A percentile compares a stretch with the other conserved stretches of the same genome.
Evolutionary conservation across 257 asterid genomes (phyloP).

Genomic region (Ligustrum vulgare): DNA sequence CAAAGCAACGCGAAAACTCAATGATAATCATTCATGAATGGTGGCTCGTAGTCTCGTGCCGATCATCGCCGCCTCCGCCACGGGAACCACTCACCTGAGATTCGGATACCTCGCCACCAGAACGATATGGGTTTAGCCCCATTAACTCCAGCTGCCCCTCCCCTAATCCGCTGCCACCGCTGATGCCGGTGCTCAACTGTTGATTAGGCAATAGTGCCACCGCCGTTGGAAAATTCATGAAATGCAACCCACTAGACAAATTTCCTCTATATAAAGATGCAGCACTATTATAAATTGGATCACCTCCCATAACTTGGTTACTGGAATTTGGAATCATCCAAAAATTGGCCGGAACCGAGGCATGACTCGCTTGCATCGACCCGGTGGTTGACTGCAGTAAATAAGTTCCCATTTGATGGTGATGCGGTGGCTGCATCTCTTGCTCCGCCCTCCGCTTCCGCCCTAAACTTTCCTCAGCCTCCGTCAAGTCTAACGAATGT

Average conservation of each 20-base stretch:
- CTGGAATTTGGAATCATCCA: slow-evolving; percentile 88
- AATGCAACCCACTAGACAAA: slow-evolving; percentile 81
- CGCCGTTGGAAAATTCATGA: slow-evolving; percentile 84
- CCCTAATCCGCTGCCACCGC: slow-evolving; percentile 44
- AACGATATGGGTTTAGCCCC: slow-evolving; percentile 58
- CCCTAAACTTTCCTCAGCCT: slow-evolving; percentile 51
- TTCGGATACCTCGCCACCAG: slow-evolving; percentile 56
- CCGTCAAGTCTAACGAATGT: slow-evolving; percentile 45
- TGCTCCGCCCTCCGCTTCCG: slow-evolving; percentile 68
- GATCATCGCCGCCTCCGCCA: slow-evolving; percentile 58
- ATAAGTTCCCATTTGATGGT: slow-evolving; percentile 74
- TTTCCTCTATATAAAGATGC: slow-evolving; percentile 72
- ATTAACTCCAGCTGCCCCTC: slow-evolving; percentile 68
- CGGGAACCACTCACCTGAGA: slow-evolving; percentile 83
- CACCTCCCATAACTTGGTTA: slow-evolving; percentile 68
- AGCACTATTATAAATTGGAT: slow-evolving; percentile 56
- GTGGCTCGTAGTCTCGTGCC: slow-evolving; percentile 69
- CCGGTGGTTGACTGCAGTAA: slow-evolving; percentile 69
- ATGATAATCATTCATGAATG: slow-evolving; percentile 49
- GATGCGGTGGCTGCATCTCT: slow-evolving; percentile 47
- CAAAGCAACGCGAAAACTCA: slow-evolving; percentile 15
- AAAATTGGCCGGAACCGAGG: slow-evolving; percentile 79
- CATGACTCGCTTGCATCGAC: slow-evolving; percentile 67
- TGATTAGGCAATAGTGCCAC: slow-evolving; percentile 75
- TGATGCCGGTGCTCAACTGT: slow-evolving; percentile 42